Percentiles rank a stretch among this genome's conserved stretches.
phyloP scores from a whole-genome alignment of 2,329 filamentous ascomycete genomes.

The Diaporthe longicolla region DNA sequence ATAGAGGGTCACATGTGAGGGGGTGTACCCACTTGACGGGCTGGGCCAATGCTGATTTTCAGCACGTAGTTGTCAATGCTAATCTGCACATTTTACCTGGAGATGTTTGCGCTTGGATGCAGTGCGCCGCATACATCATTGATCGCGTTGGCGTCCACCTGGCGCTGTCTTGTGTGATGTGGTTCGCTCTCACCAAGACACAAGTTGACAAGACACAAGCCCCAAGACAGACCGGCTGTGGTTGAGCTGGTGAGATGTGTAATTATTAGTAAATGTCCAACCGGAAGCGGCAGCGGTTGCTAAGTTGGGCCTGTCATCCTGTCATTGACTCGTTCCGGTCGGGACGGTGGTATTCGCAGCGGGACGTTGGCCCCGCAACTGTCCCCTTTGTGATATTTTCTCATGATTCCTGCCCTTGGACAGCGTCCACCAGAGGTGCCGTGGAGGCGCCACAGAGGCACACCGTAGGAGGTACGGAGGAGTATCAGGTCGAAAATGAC shows the following conservation, averaged over 20 bases:
- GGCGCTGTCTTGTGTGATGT: background rate
- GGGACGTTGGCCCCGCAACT: slow-evolving; percentile 34
- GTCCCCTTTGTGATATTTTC: slow-evolving; percentile 13
- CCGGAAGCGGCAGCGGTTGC: background rate
- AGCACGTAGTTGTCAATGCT: background rate
- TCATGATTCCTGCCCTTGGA: background rate
- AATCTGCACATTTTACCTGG: no score
- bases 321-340: slow-evolving; percentile 33
- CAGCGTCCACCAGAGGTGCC: background rate
- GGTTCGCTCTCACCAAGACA: slow-evolving; percentile 10
- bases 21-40: no score
- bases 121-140: slow-evolving; percentile 30
- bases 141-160: slow-evolving; percentile 4
- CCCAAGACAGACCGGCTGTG: background rate
- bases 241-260: no score
- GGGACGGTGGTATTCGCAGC: slow-evolving; percentile 25
- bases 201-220: no score
- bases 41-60: no score
- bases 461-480: background rate
- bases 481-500: slow-evolving; percentile 21
- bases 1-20: no score
- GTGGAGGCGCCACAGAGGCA: slow-evolving; percentile 6
- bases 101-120: background rate
- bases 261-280: no score
- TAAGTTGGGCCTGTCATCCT: slow-evolving; percentile 15